These are phyloP conservation scores for Pseudozyma sp. DNA, from an alignment of 1,284 basidiomycete genomes.

Conservation along the genomic window DNA sequence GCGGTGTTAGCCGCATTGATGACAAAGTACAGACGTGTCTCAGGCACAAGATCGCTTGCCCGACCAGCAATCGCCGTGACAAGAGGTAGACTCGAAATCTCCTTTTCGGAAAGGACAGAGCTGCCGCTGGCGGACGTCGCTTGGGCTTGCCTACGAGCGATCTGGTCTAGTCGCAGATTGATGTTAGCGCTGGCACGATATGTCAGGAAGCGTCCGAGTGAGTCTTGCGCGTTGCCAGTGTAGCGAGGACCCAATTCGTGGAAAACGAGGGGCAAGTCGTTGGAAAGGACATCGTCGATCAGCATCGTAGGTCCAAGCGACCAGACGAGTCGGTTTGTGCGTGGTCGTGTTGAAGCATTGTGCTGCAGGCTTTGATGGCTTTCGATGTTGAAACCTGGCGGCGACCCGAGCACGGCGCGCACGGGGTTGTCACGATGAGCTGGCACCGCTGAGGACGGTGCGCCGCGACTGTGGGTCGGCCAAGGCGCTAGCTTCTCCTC, in stretches of 20 bases:
- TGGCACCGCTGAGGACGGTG: conserved; percentile 13
- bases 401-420: conserved; percentile 52
- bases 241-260: conserved; percentile 55
- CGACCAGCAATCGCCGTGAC: conserved; percentile 52
- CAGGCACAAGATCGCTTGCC: conserved; percentile 46
- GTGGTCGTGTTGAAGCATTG: neutral
- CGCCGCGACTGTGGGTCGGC: conserved; percentile 22
- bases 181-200: conserved; percentile 56
- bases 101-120: conserved; percentile 34
- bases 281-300: conserved; percentile 51
- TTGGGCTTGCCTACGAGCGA: conserved; percentile 24
- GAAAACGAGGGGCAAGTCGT: conserved; percentile 56
- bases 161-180: conserved; percentile 55
- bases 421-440: conserved; percentile 16
- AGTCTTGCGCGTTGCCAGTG: conserved; percentile 58
- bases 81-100: conserved; percentile 47
- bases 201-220: conserved; percentile 61
- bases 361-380: neutral
- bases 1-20: conserved; percentile 53
- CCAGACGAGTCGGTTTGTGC: conserved; percentile 51
- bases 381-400: conserved; percentile 21
- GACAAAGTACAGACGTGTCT: conserved; percentile 56
- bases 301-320: conserved; percentile 56
- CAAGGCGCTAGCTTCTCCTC: conserved; percentile 52
- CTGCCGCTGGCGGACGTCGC: conserved; percentile 3